phyloP scores from a whole-genome alignment of 2,329 filamentous ascomycete species.

The Pseudopithomyces chartarum region DNA sequence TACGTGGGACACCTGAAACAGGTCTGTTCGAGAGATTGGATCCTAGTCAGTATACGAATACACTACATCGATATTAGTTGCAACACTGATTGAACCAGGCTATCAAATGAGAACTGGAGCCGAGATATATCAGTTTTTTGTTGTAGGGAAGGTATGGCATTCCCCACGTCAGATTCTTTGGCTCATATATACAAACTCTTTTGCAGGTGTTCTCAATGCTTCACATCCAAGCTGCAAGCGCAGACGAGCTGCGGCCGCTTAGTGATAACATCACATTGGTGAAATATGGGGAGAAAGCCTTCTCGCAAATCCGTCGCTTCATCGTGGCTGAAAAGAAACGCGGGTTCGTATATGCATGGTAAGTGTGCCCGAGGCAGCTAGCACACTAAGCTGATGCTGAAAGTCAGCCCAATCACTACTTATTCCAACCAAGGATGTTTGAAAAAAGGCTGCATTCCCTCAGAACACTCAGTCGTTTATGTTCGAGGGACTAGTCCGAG shows the following conservation, averaged over 20 bases:
- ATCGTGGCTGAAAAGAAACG: constrained; percentile 22
- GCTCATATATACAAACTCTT: background rate
- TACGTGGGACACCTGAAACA: constrained; percentile 6
- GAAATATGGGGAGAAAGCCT: constrained; percentile 17
- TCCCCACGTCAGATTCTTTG: background rate
- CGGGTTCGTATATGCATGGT: constrained; percentile 30
- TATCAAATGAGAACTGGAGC: constrained; percentile 24
- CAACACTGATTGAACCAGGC: constrained; percentile 10
- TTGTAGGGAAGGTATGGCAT: constrained; percentile 14
- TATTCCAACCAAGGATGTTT: constrained; percentile 44
- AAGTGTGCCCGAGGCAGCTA: background rate
- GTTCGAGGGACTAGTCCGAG: constrained; percentile 12
- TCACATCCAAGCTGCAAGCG: constrained; percentile 18
- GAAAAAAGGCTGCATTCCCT: constrained; percentile 43
- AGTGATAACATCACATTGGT: constrained; percentile 18
- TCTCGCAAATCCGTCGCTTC: constrained; percentile 34
- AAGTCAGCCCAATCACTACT: constrained; percentile 47
- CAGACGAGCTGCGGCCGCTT: background rate
- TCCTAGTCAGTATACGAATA: background rate
- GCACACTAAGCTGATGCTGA: background rate
- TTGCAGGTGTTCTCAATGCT: constrained; percentile 29
- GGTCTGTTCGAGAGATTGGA: constrained; percentile 13
- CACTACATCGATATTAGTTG: background rate
- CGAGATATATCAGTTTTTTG: constrained; percentile 23
- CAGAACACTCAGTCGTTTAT: constrained; percentile 48